Evolutionary conservation across 1,139 yeast genomes (phyloP).

Genomic region (Scheffersomyces illinoinensis): DNA sequence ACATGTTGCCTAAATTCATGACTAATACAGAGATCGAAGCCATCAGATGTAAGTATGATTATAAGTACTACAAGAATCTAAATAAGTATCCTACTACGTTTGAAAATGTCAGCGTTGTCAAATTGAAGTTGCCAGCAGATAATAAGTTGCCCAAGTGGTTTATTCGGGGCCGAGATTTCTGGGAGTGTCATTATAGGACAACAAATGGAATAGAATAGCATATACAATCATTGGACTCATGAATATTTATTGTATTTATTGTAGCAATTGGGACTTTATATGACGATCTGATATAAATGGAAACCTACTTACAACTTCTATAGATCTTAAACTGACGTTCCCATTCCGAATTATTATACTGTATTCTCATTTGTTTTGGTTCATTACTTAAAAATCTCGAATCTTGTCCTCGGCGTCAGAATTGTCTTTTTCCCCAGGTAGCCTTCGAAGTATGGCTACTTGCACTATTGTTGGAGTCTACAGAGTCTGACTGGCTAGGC

Average conservation of each 20-base stretch:
- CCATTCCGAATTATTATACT: not conserved
- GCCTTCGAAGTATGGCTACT: constrained; percentile 13
- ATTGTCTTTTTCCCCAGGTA: constrained; percentile 29
- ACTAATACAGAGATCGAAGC: constrained; percentile 21
- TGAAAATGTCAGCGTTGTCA: constrained; percentile 41
- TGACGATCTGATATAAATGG: not conserved
- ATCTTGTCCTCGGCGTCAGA: not conserved
- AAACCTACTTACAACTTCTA: not conserved
- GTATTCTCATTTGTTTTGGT: not conserved
- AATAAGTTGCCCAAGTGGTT: constrained; percentile 73
- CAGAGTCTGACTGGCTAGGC: constrained; percentile 7
- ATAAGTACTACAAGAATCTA: constrained; percentile 38
- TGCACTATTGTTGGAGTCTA: not conserved
- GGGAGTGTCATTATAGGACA: constrained; percentile 46
- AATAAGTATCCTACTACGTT: constrained; percentile 29
- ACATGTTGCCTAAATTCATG: constrained; percentile 3
- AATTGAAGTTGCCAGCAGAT: constrained; percentile 61
- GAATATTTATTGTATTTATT: not conserved
- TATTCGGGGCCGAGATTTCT: constrained; percentile 54
- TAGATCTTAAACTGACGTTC: not conserved
- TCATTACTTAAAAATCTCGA: not conserved
- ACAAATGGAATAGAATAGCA: constrained; percentile 3
- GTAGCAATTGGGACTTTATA: not conserved
- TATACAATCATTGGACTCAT: not conserved
- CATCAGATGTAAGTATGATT: constrained; percentile 29